Evolutionary conservation across 2,329 filamentous ascomycete genomes (phyloP).

Genomic region (Rhinocladiella similis): DNA sequence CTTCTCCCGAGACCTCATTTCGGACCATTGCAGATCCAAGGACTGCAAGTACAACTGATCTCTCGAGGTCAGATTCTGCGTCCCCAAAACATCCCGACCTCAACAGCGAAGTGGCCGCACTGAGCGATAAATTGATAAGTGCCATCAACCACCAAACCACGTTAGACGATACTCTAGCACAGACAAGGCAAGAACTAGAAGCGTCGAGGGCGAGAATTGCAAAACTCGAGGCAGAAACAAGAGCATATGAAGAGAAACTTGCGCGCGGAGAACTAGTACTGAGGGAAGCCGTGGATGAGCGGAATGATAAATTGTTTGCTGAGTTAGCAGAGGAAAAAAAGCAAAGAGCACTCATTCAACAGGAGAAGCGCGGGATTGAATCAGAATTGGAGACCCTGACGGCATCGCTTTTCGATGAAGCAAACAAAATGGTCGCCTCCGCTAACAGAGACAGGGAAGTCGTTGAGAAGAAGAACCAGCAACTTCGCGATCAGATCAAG

Average conservation of each 20-base stretch:
- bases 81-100: constrained; percentile 57
- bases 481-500: constrained; percentile 78
- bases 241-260: constrained; percentile 69
- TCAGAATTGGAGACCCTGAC: constrained; percentile 89
- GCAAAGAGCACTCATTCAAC: constrained; percentile 65
- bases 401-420: constrained; percentile 93
- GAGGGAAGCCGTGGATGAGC: constrained; percentile 71
- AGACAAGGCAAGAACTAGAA: constrained; percentile 80
- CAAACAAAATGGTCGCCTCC: constrained; percentile 94
- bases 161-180: constrained; percentile 83
- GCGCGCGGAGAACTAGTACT: constrained; percentile 73
- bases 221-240: constrained; percentile 67
- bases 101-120: constrained; percentile 76
- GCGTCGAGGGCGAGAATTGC: constrained; percentile 66
- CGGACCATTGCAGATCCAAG: constrained; percentile 49
- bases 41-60: constrained; percentile 37
- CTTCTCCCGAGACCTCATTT: constrained; percentile 40
- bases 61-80: constrained; percentile 37
- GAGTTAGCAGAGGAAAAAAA: constrained; percentile 66
- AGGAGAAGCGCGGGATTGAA: constrained; percentile 86
- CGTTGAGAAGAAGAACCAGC: constrained; percentile 80
- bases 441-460: constrained; percentile 83
- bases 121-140: constrained; percentile 95
- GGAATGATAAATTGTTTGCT: constrained; percentile 61
- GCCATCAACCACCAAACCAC: constrained; percentile 95